Evolutionary conservation across 495 filamentous ascomycete species (phyloP).

Genomic region (Talaromyces proteolyticus): DNA sequence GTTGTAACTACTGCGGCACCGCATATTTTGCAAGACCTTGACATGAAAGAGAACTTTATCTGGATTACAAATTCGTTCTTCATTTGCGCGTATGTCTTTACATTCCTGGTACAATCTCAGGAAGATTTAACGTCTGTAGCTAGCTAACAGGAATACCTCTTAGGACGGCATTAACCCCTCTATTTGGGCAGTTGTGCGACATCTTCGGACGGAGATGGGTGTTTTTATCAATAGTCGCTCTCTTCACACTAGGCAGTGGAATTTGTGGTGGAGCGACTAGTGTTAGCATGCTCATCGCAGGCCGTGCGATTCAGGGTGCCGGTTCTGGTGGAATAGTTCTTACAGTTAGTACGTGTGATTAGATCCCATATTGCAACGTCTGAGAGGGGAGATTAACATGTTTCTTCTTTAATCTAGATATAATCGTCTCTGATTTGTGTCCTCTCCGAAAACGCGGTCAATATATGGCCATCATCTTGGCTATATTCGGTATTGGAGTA

Average conservation of each 20-base stretch:
- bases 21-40: slow-evolving; percentile 24
- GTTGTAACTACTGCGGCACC: slow-evolving; percentile 38
- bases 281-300: slow-evolving; percentile 65
- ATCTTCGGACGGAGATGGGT: slow-evolving; percentile 74
- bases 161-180: slow-evolving; percentile 41
- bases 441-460: slow-evolving; percentile 23
- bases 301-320: slow-evolving; percentile 75
- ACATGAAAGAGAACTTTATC: slow-evolving; percentile 26
- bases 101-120: too few species aligned
- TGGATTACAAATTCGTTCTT: slow-evolving; percentile 37
- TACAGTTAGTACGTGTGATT: slow-evolving; percentile 66
- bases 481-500: slow-evolving; percentile 13
- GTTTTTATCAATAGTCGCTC: slow-evolving; percentile 59
- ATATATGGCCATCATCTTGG: slow-evolving; percentile 34
- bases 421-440: background rate
- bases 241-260: slow-evolving; percentile 73
- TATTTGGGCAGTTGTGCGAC: slow-evolving; percentile 64
- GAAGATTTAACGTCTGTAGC: too few species aligned
- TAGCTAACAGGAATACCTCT: background rate
- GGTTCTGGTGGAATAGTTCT: slow-evolving; percentile 78
- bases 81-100: slow-evolving; percentile 22
- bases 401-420: background rate
- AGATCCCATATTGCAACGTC: background rate
- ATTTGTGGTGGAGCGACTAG: slow-evolving; percentile 53
- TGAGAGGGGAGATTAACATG: background rate